Evolutionary conservation across 768 basidiomycete species (phyloP).

Genomic region (Mycena metata): DNA sequence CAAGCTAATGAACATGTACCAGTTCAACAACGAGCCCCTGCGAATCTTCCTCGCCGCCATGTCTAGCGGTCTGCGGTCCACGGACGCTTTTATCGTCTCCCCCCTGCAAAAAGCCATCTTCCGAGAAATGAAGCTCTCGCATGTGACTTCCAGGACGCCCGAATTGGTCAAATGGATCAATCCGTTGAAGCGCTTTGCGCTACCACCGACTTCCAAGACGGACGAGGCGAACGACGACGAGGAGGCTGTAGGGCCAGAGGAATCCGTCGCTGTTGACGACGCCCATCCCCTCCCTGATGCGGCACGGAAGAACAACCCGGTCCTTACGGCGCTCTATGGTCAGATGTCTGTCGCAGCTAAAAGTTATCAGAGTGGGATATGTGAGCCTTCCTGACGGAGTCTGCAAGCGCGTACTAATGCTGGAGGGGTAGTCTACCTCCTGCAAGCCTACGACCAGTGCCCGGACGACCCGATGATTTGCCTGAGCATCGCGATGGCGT

Average conservation of each 20-base stretch:
- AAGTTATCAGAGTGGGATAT: slow-evolving; percentile 92
- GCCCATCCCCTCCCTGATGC: slow-evolving; percentile 50
- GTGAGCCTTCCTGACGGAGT: slow-evolving; percentile 60
- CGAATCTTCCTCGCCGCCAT: slow-evolving; percentile 83
- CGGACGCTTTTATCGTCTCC: slow-evolving; percentile 83
- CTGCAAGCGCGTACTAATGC: background rate
- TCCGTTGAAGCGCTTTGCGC: slow-evolving; percentile 69
- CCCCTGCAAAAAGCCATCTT: slow-evolving; percentile 88
- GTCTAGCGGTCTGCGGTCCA: slow-evolving; percentile 76
- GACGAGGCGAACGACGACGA: slow-evolving; percentile 57
- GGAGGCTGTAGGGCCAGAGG: slow-evolving; percentile 53
- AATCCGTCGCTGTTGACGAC: slow-evolving; percentile 26
- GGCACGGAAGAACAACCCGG: slow-evolving; percentile 80
- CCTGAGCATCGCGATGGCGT: slow-evolving; percentile 85
- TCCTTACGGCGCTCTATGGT: slow-evolving; percentile 84
- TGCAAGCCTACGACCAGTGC: slow-evolving; percentile 90
- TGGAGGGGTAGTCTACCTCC: slow-evolving; percentile 77
- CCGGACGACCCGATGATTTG: slow-evolving; percentile 90
- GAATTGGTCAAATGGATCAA: slow-evolving; percentile 74
- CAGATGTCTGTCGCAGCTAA: slow-evolving; percentile 87
- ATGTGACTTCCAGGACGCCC: slow-evolving; percentile 74
- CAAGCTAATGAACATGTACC: slow-evolving; percentile 78
- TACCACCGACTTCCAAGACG: slow-evolving; percentile 55
- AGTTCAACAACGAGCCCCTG: slow-evolving; percentile 90
- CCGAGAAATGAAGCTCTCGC: slow-evolving; percentile 81